Evolutionary conservation across 1,284 basidiomycete genomes (phyloP).

Genomic region (Tranzscheliella williamsii): DNA sequence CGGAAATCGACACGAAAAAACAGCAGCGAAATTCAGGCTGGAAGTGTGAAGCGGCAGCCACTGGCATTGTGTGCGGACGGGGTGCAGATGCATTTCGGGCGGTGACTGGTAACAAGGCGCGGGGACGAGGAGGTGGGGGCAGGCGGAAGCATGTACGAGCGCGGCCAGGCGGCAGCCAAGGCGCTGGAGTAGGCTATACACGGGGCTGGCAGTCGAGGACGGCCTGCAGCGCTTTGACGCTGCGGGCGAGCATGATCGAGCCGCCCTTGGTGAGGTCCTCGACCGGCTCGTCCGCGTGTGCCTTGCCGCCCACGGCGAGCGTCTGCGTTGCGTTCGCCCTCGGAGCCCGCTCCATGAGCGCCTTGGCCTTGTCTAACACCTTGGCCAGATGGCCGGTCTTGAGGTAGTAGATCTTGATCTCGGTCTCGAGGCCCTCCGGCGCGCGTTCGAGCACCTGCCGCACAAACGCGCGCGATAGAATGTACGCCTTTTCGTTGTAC

Average conservation of each 20-base stretch:
- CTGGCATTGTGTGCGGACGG: too few species aligned
- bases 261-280: constrained; percentile 31
- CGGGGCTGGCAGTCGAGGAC: neutral
- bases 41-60: too few species aligned
- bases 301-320: constrained; percentile 4
- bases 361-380: constrained; percentile 13
- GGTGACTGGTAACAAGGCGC: too few species aligned
- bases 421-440: constrained; percentile 71
- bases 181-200: too few species aligned
- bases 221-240: constrained; percentile 7
- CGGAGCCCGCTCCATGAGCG: constrained; percentile 2
- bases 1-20: too few species aligned
- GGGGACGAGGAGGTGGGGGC: too few species aligned
- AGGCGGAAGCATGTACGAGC: too few species aligned
- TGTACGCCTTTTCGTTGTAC: constrained; percentile 89
- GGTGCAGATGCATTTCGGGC: too few species aligned
- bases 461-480: constrained; percentile 84
- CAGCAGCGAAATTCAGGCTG: too few species aligned
- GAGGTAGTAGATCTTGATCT: constrained; percentile 75
- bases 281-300: constrained; percentile 57
- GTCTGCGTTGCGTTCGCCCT: neutral
- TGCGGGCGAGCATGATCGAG: constrained; percentile 27
- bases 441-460: constrained; percentile 79
- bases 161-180: too few species aligned
- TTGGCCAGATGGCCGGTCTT: constrained; percentile 10